Percentiles rank a stretch among this genome's conserved stretches.
phyloP scores from a whole-genome alignment of 371 early-diverging fungal species.

The Dentiscutata heterogama region DNA sequence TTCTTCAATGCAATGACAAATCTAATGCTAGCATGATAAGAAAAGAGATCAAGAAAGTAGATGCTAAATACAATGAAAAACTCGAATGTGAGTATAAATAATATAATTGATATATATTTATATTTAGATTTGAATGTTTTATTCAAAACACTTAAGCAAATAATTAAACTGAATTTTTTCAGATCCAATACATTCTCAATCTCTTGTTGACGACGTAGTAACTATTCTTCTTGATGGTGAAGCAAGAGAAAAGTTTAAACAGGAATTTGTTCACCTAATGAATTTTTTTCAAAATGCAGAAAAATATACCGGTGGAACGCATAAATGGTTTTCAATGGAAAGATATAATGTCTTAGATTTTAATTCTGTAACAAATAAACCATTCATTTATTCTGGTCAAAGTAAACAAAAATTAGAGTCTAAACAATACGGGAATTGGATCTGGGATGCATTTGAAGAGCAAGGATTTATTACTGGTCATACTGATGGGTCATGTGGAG shows the following conservation, averaged over 20 bases:
- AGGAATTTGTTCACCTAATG: conserved; percentile 48
- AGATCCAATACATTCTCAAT: conserved; percentile 39
- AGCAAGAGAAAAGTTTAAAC: conserved; percentile 50
- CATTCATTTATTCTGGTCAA: conserved; percentile 54
- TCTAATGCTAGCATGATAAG: not conserved
- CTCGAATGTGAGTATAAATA: not conserved
- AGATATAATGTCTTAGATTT: conserved; percentile 52
- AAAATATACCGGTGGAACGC: conserved; percentile 35
- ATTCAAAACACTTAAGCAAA: no score
- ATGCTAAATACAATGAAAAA: no score
- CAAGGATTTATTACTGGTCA: conserved; percentile 54
- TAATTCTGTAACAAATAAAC: conserved; percentile 55
- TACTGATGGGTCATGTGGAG: conserved; percentile 54
- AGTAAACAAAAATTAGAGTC: conserved; percentile 41
- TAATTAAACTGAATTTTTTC: not conserved
- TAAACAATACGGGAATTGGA: conserved; percentile 47
- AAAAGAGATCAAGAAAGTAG: no score
- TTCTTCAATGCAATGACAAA: not conserved
- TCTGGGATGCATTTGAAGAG: conserved; percentile 54
- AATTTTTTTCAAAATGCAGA: conserved; percentile 45
- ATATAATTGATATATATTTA: no score
- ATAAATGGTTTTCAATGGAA: conserved; percentile 50
- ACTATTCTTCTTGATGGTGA: conserved; percentile 53
- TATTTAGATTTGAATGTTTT: no score
- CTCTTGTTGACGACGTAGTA: conserved; percentile 54